phyloP scores from a whole-genome alignment of 169 alveolate genomes.

The Plasmodium falciparum region DNA sequence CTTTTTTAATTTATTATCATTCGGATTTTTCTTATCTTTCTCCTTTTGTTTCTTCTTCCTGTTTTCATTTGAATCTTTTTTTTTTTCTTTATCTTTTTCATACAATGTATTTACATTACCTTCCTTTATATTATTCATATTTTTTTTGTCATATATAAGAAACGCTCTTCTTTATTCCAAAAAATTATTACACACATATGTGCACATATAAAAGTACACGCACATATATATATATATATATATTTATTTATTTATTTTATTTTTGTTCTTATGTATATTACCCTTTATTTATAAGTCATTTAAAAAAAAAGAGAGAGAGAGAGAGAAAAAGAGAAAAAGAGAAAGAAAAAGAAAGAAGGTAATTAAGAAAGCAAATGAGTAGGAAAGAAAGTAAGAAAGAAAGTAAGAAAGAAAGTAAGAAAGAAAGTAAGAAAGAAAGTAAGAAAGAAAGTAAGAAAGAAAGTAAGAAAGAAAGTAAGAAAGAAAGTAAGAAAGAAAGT shows the following conservation, averaged over 20 bases:
- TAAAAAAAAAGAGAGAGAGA: background rate
- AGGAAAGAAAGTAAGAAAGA: background rate
- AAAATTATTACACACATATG: no score
- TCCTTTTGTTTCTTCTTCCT: slow-evolving; percentile 4
- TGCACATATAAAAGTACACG: background rate
- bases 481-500: no score
- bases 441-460: no score
- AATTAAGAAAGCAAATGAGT: background rate
- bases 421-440: no score
- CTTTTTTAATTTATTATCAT: slow-evolving; percentile 7
- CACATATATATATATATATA: no score
- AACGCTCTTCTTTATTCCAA: no score
- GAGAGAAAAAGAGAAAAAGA: background rate
- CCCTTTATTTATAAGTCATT: background rate
- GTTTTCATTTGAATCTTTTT: no score
- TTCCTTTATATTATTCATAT: slow-evolving; percentile 4
- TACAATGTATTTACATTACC: slow-evolving; percentile 12
- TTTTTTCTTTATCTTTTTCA: slow-evolving; percentile 4
- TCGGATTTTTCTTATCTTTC: background rate
- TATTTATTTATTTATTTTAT: slow-evolving; percentile 4
- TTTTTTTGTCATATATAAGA: background rate
- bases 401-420: background rate
- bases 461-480: no score
- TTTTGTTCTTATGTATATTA: background rate
- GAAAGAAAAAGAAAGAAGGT: background rate